These are phyloP conservation scores for Paecilomyces niveus DNA, from an alignment of 2,329 filamentous ascomycete genomes.

Conservation along the genomic window DNA sequence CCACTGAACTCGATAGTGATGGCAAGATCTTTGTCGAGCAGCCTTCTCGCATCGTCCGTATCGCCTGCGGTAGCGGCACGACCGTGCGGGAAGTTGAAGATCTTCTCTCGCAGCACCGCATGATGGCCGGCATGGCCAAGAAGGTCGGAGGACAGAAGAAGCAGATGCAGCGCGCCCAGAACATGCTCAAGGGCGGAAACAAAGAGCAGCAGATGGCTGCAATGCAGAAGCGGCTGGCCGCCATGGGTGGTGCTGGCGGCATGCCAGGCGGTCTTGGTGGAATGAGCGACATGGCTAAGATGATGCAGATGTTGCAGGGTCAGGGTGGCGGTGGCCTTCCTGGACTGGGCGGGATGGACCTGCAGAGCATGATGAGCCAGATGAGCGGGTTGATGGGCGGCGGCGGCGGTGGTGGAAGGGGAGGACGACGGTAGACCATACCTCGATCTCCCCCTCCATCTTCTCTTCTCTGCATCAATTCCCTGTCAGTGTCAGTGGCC, in stretches of 20 bases:
- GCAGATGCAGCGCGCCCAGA: slow-evolving; percentile 91
- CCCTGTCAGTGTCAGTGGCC: neutral
- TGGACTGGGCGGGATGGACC: slow-evolving; percentile 47
- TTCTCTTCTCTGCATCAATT: neutral
- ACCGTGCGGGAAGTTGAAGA: slow-evolving; percentile 92
- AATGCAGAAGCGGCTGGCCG: slow-evolving; percentile 92
- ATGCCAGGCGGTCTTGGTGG: slow-evolving; percentile 51
- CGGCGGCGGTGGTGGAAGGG: slow-evolving; percentile 20
- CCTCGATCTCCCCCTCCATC: neutral
- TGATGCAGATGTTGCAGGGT: slow-evolving; percentile 90
- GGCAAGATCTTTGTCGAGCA: slow-evolving; percentile 92
- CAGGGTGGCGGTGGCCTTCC: slow-evolving; percentile 64
- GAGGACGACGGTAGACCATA: slow-evolving; percentile 6
- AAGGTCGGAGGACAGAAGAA: slow-evolving; percentile 98
- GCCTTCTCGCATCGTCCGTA: slow-evolving; percentile 83
- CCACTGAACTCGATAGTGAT: slow-evolving; percentile 89
- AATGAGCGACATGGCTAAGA: slow-evolving; percentile 83
- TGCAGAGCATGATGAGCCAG: slow-evolving; percentile 69
- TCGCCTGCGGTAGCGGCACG: slow-evolving; percentile 84
- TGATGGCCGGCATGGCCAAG: slow-evolving; percentile 99
- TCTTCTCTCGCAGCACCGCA: slow-evolving; percentile 90
- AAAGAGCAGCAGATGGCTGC: slow-evolving; percentile 90
- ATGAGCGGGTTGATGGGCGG: slow-evolving; percentile 58
- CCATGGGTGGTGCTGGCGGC: slow-evolving; percentile 72
- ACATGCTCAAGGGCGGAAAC: slow-evolving; percentile 83